Evolutionary conservation across 2,329 filamentous ascomycete genomes (phyloP), one percentile per base, ranked within the genome.

Genomic region (Canariomyces notabilis): DNA sequence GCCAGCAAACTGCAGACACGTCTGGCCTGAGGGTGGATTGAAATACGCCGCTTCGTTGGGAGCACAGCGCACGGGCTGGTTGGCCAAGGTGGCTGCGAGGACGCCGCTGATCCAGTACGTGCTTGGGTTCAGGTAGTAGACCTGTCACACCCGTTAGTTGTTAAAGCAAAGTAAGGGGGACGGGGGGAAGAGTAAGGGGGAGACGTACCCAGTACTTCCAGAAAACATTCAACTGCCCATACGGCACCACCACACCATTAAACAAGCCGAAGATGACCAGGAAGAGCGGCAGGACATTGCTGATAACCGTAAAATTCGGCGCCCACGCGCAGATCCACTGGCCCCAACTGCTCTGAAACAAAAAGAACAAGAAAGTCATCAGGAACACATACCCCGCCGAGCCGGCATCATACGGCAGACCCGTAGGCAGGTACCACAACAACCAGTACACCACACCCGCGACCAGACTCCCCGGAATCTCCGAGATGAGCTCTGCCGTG

Each of bases 271-370:
- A 83, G 71, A 87, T 82, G 63, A 89, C 57, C 68, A 90, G 86
- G 75, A 90, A 88, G 70, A 90, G 89, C 1, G 86, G 86, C 5
- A 68, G 66, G 50, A 67, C 68, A 59, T 90, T 89, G 35, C 80
- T 80, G 54, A 90, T 88, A 52, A 89, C 84, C 1, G 85, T 87
- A 67, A 89, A 89, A 33, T 74, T 82, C 0, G 87, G 86, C 0
- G 87, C 85, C 64, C 89, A 89, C 1, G 88, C 87, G 52, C 82
- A 86, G 56, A 93, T 88, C 85, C 85, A 91, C 62, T 89, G 87
- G 16, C 85, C 88, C 86, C 83, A 90, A 55, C 74, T 81, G 23
- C 76, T 77, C 62, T 82, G 77, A 73, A 89, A 90, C 6, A 90
- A 64, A 70, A 82, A 88, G 68, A 89, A 89, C 0, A 91, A 73